Base-by-base conservation (phyloP, 257 asterid species). In the Handroanthus guayacan region DNA sequence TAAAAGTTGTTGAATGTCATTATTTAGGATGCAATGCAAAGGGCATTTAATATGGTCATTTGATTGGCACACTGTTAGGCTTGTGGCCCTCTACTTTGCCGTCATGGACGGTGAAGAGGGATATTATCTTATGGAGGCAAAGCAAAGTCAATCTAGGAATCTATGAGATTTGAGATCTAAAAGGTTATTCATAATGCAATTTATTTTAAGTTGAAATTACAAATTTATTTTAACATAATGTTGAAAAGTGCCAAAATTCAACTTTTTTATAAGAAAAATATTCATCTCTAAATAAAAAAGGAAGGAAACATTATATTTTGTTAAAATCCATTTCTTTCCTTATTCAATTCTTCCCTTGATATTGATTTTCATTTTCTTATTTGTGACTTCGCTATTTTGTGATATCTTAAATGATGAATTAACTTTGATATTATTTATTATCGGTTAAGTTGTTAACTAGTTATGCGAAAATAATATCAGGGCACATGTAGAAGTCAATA, bases 1-100 rank as follows among this genome's bases (percentile, higher is more conserved):
- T 3, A 58, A 57, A 51, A 13, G 11, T 47, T 9, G 18, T 45
- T 12, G 20, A 17, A 11, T 50, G 12, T 48, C 2, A 18, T 54
- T 14, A 14, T 16, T 4, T 14, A 54, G 25, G 7, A 5, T 45
- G 45, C 62, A 44, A 60, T 48, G 64, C 36, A 57, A 66, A 58
- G 73, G 67, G 48, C 31, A 60, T 3, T 55, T 71, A 72, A 72
- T 71, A 43, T 66, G 44, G 56, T 12, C 54, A 41, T 43, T 64
- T 52, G 78, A 17, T 63, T 10, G 48, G 43, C 20, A 25, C 62
- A 54, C 9, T 36, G 64, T 37, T 37, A 44, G 76, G 75, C 71
- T 25, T 44, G 68, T 50, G 51, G 39, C 54, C 74, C 14, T 81
- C 79, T 76, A 70, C 20, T 44, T 54, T 17, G 79, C 77, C 88